Evolutionary conservation across 1,284 basidiomycete species (phyloP).

Genomic region (Rhodotorula sp.): DNA sequence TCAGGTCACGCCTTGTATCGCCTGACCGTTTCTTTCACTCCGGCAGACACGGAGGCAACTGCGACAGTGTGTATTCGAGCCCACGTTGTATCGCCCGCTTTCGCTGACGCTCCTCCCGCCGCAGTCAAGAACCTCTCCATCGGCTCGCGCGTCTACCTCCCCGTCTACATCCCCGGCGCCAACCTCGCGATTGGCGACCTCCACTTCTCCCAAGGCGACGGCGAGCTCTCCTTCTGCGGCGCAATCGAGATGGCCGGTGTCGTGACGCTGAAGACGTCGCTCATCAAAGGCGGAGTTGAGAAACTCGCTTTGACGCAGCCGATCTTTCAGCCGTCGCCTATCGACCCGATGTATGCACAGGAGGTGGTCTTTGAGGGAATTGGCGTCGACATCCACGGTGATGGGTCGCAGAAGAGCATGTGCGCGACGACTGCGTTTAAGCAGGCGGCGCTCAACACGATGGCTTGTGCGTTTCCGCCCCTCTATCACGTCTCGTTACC

Average conservation of each 20-base stretch:
- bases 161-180: slow-evolving; percentile 72
- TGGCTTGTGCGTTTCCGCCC: slow-evolving; percentile 54
- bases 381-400: slow-evolving; percentile 62
- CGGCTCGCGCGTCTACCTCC: slow-evolving; percentile 53
- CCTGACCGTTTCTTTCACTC: slow-evolving; percentile 47
- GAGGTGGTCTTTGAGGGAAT: slow-evolving; percentile 72
- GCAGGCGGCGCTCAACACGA: slow-evolving; percentile 72
- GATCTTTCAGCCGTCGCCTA: slow-evolving; percentile 68
- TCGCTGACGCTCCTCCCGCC: no score
- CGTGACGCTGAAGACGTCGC: slow-evolving; percentile 67
- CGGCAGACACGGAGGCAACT: slow-evolving; percentile 67
- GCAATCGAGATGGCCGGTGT: slow-evolving; percentile 71
- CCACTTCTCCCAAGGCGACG: slow-evolving; percentile 73
- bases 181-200: slow-evolving; percentile 75
- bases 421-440: slow-evolving; percentile 74
- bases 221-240: slow-evolving; percentile 61
- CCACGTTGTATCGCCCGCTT: neutral
- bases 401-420: slow-evolving; percentile 74
- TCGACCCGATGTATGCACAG: slow-evolving; percentile 69
- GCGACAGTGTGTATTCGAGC: neutral
- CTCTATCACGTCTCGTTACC: no score
- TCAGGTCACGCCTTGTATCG: neutral
- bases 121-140: slow-evolving; percentile 65
- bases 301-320: slow-evolving; percentile 72
- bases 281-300: slow-evolving; percentile 72